phyloP scores from a whole-genome alignment of 2,329 filamentous ascomycete genomes.

The Lizonia empirigonia region DNA sequence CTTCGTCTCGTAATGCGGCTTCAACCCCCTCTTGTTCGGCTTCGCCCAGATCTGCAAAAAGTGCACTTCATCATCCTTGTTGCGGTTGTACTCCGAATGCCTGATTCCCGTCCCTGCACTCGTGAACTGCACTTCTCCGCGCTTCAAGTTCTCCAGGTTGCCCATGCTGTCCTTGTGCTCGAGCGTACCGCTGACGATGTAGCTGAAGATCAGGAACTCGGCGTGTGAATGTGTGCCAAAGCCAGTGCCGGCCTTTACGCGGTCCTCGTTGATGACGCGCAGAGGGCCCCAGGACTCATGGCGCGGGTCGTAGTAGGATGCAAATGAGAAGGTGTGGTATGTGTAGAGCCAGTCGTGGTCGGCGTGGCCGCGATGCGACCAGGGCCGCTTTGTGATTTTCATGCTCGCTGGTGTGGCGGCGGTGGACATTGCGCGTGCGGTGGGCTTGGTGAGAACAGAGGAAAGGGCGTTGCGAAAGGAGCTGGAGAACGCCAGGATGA shows the following conservation, averaged over 20 bases:
- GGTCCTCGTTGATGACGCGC: slow-evolving; percentile 87
- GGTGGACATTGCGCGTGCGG: slow-evolving; percentile 50
- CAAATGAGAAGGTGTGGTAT: slow-evolving; percentile 87
- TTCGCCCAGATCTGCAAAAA: slow-evolving; percentile 90
- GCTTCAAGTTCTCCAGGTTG: slow-evolving; percentile 69
- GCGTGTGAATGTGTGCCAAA: slow-evolving; percentile 86
- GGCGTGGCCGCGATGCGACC: slow-evolving; percentile 72
- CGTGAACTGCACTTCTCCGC: slow-evolving; percentile 88
- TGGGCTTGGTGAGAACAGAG: slow-evolving; percentile 39
- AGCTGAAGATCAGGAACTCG: slow-evolving; percentile 89
- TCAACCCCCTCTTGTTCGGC: slow-evolving; percentile 74
- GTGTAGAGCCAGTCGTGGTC: slow-evolving; percentile 88
- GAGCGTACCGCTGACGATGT: slow-evolving; percentile 83
- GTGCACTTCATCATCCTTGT: slow-evolving; percentile 71
- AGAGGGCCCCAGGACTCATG: slow-evolving; percentile 75
- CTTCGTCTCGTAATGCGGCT: slow-evolving; percentile 76
- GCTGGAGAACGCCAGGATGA: slow-evolving; percentile 54
- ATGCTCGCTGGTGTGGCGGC: slow-evolving; percentile 37
- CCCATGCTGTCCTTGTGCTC: slow-evolving; percentile 89
- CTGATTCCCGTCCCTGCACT: slow-evolving; percentile 81
- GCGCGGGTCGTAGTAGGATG: slow-evolving; percentile 69
- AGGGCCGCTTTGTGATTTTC: slow-evolving; percentile 76
- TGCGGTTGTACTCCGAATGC: slow-evolving; percentile 83
- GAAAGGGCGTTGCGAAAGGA: slow-evolving; percentile 47
- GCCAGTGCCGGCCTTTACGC: slow-evolving; percentile 72